Percentiles rank a stretch among this genome's conserved stretches.
Evolutionary conservation across 306 rosid species (phyloP).

Genomic region (Vicia villosa): DNA sequence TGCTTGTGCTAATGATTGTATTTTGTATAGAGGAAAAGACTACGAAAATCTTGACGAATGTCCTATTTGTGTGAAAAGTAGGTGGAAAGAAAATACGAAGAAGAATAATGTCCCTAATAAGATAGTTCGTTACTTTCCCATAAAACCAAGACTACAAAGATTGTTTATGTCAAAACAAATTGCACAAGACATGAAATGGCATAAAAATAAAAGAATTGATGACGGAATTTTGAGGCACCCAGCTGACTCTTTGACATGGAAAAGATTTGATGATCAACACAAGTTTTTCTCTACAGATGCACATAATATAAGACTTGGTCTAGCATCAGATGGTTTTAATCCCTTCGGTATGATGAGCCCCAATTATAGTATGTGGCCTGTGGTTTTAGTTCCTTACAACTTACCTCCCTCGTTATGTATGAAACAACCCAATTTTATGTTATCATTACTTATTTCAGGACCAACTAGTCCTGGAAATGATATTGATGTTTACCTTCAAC

Average conservation of each 20-base stretch:
- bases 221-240: neutral
- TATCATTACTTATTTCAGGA: too few relatives aligned
- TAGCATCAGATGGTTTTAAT: neutral
- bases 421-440: neutral
- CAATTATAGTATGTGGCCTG: neutral
- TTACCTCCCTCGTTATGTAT: neutral
- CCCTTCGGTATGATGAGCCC: neutral
- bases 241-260: neutral
- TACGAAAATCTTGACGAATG: neutral
- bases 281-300: neutral
- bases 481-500: neutral
- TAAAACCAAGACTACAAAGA: neutral
- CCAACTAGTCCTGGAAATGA: neutral
- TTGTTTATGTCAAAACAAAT: neutral
- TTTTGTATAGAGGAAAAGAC: neutral
- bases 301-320: neutral
- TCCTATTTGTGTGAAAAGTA: neutral
- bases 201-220: neutral
- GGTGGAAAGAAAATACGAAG: neutral
- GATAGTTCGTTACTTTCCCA: neutral
- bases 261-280: neutral
- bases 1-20: neutral
- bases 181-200: slow-evolving; percentile 2
- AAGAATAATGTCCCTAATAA: neutral
- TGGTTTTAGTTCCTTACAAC: too few relatives aligned